Percentiles rank a stretch among this genome's conserved stretches.
These are phyloP conservation scores for Claviceps quebecensis DNA, from an alignment of 2,329 filamentous ascomycete species.

Conservation along the genomic window DNA sequence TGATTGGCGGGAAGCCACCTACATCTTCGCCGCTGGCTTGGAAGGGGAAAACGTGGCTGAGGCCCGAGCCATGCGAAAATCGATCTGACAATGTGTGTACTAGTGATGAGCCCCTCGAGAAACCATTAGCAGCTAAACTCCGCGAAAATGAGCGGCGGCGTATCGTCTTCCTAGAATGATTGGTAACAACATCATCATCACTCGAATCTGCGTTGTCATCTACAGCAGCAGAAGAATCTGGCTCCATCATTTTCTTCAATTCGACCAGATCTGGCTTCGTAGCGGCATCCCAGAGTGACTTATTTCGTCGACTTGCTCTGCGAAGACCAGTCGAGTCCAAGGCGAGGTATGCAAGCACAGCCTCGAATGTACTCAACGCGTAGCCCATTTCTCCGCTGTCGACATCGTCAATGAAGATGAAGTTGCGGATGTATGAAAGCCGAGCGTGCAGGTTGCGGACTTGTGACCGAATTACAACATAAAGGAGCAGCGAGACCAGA, in stretches of 20 bases:
- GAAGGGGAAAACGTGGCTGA: conserved; percentile 87
- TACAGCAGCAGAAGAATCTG: conserved; percentile 36
- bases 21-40: conserved; percentile 40
- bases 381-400: conserved; percentile 95
- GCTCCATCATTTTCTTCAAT: conserved; percentile 68
- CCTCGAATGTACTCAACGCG: conserved; percentile 88
- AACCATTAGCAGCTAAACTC: conserved; percentile 29
- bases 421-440: conserved; percentile 88
- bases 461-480: conserved; percentile 85
- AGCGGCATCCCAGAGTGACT: conserved; percentile 74
- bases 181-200: conserved; percentile 34
- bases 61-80: conserved; percentile 41
- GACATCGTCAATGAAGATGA: conserved; percentile 95
- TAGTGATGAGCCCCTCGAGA: conserved; percentile 29
- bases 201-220: conserved; percentile 28
- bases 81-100: conserved; percentile 30
- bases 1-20: conserved; percentile 22
- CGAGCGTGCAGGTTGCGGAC: conserved; percentile 78
- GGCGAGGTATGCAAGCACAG: conserved; percentile 76
- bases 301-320: conserved; percentile 74
- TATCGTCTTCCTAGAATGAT: conserved; percentile 31
- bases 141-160: conserved; percentile 33
- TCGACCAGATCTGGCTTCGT: conserved; percentile 63
- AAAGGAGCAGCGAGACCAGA: conserved; percentile 75
- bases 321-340: conserved; percentile 70